Base-by-base conservation (phyloP, 106 monocot species). In the Vanilla planifolia region DNA sequence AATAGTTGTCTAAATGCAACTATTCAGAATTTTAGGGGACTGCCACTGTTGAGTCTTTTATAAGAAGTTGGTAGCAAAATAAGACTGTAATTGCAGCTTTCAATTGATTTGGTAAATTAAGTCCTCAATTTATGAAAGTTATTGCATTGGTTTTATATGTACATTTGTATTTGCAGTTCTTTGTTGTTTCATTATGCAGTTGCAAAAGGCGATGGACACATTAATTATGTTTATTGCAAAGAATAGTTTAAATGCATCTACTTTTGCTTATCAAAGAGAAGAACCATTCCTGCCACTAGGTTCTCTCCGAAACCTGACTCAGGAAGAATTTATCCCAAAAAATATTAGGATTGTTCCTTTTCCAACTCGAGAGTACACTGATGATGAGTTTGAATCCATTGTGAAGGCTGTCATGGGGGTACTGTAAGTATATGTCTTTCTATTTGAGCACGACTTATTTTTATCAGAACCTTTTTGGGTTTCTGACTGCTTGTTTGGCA, bases 311-410 rank as follows among this genome's bases (percentile, higher is more conserved):
- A 67, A 59, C 39, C 6, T 36, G 48, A 35, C 52, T 1, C 83
- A 77, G 80, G 68, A 64, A 63, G 62, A 69, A 44, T 84, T 73
- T 39, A 71, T 69, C 66, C 92, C 87, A 20, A 51, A 36, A 68
- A 80, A 88, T 61, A 69, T 92, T 37, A 87, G 80, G 36, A 76
- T 92, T 55, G 87, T 68, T 32, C 92, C 92, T 53, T 92, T 92
- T 73, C 92, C 92, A 56, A 92, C 92, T 67, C 83, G 84, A 55
- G 80, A 84, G 62, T 92, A 92, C 59, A 88, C 87, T 23, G 92
- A 92, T 74, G 92, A 92, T 68, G 87, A 92, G 64, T 92, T 92
- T 42, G 87, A 92, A 29, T 78, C 84, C 23, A 80, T 92, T 62
- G 75, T 88, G 43, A 92, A 92, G 74, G 67, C 36, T 6, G 92